Conservation (phyloP, 345 rosid species). For the Populus simonii region DNA sequence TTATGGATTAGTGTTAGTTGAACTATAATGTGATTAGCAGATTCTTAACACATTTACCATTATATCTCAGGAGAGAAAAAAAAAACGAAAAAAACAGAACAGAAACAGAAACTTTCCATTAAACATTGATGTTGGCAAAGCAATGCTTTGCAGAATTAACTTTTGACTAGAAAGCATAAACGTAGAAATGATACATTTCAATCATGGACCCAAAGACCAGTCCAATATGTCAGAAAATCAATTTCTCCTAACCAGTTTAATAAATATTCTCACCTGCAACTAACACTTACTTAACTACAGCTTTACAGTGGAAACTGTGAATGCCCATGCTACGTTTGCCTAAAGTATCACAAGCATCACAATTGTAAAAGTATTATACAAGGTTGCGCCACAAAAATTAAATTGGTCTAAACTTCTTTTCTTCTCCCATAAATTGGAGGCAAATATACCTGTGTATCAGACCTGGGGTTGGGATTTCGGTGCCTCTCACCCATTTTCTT, state of each 20-base stretch:
- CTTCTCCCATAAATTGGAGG: not conserved
- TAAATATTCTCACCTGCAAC: slow-evolving; percentile 35
- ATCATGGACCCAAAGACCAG: slow-evolving; percentile 13
- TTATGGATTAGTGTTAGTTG: not conserved
- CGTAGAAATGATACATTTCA: slow-evolving; percentile 22
- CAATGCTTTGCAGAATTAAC: not conserved
- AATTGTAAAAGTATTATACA: not conserved
- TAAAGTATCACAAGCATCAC: not conserved
- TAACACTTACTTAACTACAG: slow-evolving; percentile 32
- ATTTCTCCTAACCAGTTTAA: slow-evolving; percentile 19
- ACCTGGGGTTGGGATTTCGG: not conserved
- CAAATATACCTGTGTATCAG: not conserved
- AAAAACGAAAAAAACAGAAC: not conserved
- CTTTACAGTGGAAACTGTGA: slow-evolving; percentile 36
- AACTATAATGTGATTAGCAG: not conserved
- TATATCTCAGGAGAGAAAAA: not conserved
- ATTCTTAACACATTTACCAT: not conserved
- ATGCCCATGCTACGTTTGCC: slow-evolving; percentile 18
- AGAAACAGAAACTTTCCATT: not conserved
- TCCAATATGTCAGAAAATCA: slow-evolving; percentile 27
- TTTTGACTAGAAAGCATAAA: slow-evolving; percentile 1
- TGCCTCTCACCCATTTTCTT: not conserved
- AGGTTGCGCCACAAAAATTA: slow-evolving; percentile 4
- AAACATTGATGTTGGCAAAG: not conserved
- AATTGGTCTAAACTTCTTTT: slow-evolving; percentile 1